These are phyloP conservation scores for Cladosporium oxysporum DNA, from an alignment of 2,329 filamentous ascomycete species.

Conservation along the genomic window DNA sequence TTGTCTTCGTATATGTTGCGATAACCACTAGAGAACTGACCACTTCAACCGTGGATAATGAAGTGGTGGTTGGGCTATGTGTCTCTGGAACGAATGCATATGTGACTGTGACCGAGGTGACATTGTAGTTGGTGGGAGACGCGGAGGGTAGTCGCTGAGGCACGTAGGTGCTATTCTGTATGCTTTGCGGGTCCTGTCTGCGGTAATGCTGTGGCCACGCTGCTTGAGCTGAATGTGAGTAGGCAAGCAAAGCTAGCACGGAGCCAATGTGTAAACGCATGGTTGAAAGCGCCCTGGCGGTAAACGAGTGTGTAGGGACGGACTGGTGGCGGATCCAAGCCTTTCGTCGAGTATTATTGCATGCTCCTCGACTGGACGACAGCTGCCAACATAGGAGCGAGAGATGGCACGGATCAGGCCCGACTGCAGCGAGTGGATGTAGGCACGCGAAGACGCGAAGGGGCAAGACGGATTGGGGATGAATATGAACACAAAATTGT, in stretches of 20 bases:
- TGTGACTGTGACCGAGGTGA: constrained; percentile 11
- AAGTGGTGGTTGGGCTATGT: neutral
- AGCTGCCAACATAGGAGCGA: constrained; percentile 13
- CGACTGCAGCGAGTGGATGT: constrained; percentile 9
- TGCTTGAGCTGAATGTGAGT: constrained; percentile 9
- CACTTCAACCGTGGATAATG: constrained; percentile 4
- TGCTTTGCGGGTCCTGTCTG: constrained; percentile 1
- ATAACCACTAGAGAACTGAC: constrained; percentile 11
- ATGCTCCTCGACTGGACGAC: constrained; percentile 7
- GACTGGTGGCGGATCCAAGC: constrained; percentile 17
- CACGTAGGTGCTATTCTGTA: constrained; percentile 4
- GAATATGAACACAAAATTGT: constrained; percentile 8
- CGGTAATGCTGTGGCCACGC: constrained; percentile 11
- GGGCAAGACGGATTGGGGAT: neutral
- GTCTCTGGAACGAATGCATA: constrained; percentile 10
- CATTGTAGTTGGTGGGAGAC: constrained; percentile 1
- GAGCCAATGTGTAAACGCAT: constrained; percentile 14
- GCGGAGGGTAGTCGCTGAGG: neutral
- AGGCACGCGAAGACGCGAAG: neutral
- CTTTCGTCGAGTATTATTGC: constrained; percentile 13
- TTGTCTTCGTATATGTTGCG: constrained; percentile 7
- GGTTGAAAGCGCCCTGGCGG: constrained; percentile 2
- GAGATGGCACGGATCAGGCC: neutral
- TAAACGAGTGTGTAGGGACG: constrained; percentile 9
- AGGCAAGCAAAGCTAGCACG: constrained; percentile 15